A percentile compares a stretch with the other conserved stretches of the same genome.
phyloP scores from a whole-genome alignment of 75 land plant genomes.

The Sequoia sempervirens region DNA sequence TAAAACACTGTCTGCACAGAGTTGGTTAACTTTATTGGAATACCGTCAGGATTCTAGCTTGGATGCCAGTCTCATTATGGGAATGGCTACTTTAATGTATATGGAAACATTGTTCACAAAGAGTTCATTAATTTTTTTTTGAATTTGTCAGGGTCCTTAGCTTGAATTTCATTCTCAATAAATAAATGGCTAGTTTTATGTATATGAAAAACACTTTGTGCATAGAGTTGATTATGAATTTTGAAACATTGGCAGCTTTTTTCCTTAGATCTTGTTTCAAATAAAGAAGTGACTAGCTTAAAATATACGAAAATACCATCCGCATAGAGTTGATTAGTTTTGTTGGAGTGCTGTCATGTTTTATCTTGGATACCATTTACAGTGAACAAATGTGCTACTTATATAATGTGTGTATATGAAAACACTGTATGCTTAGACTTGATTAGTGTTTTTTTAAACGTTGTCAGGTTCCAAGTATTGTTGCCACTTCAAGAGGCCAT shows the following conservation, averaged over 20 bases:
- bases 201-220: not conserved
- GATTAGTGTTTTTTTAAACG: not conserved
- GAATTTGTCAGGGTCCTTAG: not conserved
- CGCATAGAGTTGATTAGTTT: not conserved
- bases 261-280: not conserved
- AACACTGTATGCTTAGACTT: not conserved
- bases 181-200: not conserved
- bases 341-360: not conserved
- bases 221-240: not conserved
- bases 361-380: not conserved
- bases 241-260: not conserved
- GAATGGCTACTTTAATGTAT: not conserved
- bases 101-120: not conserved
- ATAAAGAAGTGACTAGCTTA: not conserved
- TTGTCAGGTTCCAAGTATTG: not conserved
- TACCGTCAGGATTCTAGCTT: not conserved
- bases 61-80: too few species aligned
- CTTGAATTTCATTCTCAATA: not conserved
- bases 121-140: not conserved
- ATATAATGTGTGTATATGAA: not conserved
- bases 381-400: not conserved
- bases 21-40: not conserved
- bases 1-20: not conserved
- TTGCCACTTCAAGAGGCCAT: not conserved
- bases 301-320: not conserved